A percentile compares a stretch with the other conserved stretches of the same genome.
phyloP scores from a whole-genome alignment of 1,284 basidiomycete genomes.

The Leccinum holopus region DNA sequence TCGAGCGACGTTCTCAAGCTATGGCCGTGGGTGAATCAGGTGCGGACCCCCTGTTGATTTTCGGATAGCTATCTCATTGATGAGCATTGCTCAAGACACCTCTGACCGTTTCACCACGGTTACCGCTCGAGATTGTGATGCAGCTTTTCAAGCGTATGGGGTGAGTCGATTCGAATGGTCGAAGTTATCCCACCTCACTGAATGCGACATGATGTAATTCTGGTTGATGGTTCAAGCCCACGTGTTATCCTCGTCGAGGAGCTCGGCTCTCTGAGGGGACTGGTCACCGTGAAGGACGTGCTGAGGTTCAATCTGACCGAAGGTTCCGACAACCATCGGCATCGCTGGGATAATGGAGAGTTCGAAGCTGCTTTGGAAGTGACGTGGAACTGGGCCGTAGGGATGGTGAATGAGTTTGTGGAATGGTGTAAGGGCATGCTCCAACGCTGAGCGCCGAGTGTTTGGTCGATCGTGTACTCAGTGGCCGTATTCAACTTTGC shows the following conservation, averaged over 20 bases:
- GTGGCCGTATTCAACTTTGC: background rate
- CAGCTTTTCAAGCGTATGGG: slow-evolving; percentile 95
- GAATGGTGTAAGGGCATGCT: slow-evolving; percentile 28
- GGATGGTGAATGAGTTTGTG: slow-evolving; percentile 12
- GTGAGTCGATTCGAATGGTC: slow-evolving; percentile 49
- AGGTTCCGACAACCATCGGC: slow-evolving; percentile 56
- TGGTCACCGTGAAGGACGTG: slow-evolving; percentile 97
- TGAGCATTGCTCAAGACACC: slow-evolving; percentile 62
- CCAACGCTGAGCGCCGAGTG: slow-evolving; percentile 13
- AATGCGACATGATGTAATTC: background rate
- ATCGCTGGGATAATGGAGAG: slow-evolving; percentile 57
- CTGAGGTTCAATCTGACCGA: slow-evolving; percentile 72
- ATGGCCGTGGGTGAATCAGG: slow-evolving; percentile 92
- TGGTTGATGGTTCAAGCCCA: slow-evolving; percentile 53
- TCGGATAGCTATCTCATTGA: slow-evolving; percentile 10
- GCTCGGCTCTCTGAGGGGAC: slow-evolving; percentile 77
- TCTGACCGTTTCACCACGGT: slow-evolving; percentile 87
- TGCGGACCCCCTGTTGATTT: slow-evolving; percentile 33
- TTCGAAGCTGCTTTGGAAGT: slow-evolving; percentile 64
- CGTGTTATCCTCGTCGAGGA: slow-evolving; percentile 92
- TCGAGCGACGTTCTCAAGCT: slow-evolving; percentile 68
- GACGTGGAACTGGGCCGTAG: slow-evolving; percentile 52
- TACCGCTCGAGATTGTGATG: slow-evolving; percentile 96
- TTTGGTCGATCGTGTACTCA: background rate
- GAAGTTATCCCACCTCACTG: background rate